Evolutionary conservation across 164 flowering plant genomes (phyloP).

Genomic region (Litsea cubeba): DNA sequence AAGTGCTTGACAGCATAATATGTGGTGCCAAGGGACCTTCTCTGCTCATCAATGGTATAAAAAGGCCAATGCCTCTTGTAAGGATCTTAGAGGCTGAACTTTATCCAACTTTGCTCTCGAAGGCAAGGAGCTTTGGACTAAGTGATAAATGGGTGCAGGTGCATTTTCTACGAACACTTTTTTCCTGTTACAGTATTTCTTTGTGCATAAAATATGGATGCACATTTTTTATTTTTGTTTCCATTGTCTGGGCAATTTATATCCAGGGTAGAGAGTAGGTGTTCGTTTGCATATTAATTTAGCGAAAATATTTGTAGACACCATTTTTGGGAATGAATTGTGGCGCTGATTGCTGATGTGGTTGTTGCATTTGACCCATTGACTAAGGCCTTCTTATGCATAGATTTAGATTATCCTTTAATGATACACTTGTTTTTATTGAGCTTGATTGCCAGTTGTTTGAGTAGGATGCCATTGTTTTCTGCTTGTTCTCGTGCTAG

Average conservation of each 20-base stretch:
- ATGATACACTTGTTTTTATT: not conserved
- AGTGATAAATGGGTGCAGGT: slow-evolving; percentile 87
- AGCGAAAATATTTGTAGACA: not conserved
- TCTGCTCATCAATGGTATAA: slow-evolving; percentile 74
- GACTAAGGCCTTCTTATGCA: not conserved
- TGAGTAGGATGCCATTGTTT: not conserved
- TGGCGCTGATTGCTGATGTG: not conserved
- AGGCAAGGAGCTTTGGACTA: slow-evolving; percentile 92
- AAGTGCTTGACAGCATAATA: slow-evolving; percentile 73
- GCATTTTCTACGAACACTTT: slow-evolving; percentile 7
- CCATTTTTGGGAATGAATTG: not conserved
- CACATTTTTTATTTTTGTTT: not conserved
- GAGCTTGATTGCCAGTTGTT: not conserved
- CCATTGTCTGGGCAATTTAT: not conserved
- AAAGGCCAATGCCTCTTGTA: slow-evolving; percentile 81
- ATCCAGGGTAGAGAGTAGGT: not conserved
- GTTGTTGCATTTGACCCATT: not conserved
- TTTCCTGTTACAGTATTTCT: not conserved
- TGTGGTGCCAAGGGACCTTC: slow-evolving; percentile 62
- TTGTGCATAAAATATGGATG: not conserved
- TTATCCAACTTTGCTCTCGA: slow-evolving; percentile 89
- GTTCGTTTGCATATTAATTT: not conserved
- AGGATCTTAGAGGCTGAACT: slow-evolving; percentile 88
- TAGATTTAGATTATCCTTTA: not conserved
- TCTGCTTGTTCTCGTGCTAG: not conserved